Base-by-base conservation (phyloP, 345 rosid species). In the Isatis tinctoria region DNA sequence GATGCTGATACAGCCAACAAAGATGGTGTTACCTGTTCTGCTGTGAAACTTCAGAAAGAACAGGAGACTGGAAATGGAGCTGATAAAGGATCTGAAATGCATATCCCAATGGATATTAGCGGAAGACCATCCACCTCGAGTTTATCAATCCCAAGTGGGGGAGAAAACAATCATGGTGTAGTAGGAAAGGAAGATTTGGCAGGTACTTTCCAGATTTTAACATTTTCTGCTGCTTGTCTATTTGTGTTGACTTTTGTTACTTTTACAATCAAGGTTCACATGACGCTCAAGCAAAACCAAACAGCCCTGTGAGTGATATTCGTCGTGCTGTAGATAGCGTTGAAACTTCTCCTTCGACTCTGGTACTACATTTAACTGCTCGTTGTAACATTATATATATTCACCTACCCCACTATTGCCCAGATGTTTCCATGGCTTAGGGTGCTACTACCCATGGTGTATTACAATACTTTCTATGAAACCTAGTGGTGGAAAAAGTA, bases 291-390 rank as follows among this genome's bases (percentile, higher is more conserved):
- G 63, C 82, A 49, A 75, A 79, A 66, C 79, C 80, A 62, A 73
- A 78, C 72, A 73, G 69, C 64, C 69, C 62, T 20, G 27, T 28
- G n/a, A 48, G 18, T 59, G 73, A 67, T 74, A 20, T 37, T 59
- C 73, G 60, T 49, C 62, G 32, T 60, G 60, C 40, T 58, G 73
- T 77, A 74, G 72, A 81, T 72, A 72, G 60, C 67, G 56, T 68
- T 75, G 85, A 86, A 77, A 43, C 47, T 70, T 81, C 72, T 28
- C 80, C 78, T 59, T 35, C 69, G 52, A 58, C 69, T 39, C 92
- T 87, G 93, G 98, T 93, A 84, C 32, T 73, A 57, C 41, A 18
- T 24, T 65, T 53, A 57, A 5, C 35, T 66, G 10, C 53, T 66
- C 27, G 4, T 59, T 65, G 78, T 30, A 47, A 28, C 10, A 16